phyloP scores from a whole-genome alignment of 2,329 filamentous ascomycete genomes.

The Cladosporium sp. region DNA sequence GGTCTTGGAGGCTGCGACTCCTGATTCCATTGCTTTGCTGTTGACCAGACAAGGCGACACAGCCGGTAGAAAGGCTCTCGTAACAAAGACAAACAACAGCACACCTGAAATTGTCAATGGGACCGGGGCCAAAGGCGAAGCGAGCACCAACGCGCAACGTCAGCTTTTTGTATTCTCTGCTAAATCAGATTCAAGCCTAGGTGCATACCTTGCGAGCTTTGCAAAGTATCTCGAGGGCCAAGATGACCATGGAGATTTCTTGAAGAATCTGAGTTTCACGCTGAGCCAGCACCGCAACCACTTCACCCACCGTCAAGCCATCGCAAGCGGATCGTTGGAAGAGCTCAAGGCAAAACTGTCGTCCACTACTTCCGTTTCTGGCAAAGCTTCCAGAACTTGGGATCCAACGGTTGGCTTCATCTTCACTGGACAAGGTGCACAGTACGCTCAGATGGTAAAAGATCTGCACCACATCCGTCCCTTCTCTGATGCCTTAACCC shows the following conservation, averaged over 20 bases:
- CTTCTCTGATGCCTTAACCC: too few relatives aligned
- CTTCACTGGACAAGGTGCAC: conserved; percentile 22
- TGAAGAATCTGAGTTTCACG: too few relatives aligned
- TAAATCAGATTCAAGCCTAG: background rate
- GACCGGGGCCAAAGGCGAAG: too few relatives aligned
- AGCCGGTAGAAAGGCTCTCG: too few relatives aligned
- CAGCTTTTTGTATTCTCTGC: background rate
- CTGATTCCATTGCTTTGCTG: too few relatives aligned
- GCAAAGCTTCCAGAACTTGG: background rate
- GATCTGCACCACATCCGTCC: conserved; percentile 1
- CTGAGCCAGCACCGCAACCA: background rate
- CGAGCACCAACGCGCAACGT: too few relatives aligned
- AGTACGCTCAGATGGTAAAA: conserved; percentile 19
- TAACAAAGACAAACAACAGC: too few relatives aligned
- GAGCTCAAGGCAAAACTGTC: background rate
- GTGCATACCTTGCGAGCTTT: background rate
- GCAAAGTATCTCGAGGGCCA: too few relatives aligned
- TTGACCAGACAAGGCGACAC: too few relatives aligned
- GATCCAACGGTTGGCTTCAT: background rate
- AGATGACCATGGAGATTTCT: too few relatives aligned
- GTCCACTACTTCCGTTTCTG: background rate
- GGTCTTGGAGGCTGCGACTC: too few relatives aligned
- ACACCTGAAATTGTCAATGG: too few relatives aligned
- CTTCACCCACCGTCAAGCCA: background rate
- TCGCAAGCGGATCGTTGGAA: background rate